phyloP scores from a whole-genome alignment of 768 basidiomycete genomes.

The Pholiota molesta region DNA sequence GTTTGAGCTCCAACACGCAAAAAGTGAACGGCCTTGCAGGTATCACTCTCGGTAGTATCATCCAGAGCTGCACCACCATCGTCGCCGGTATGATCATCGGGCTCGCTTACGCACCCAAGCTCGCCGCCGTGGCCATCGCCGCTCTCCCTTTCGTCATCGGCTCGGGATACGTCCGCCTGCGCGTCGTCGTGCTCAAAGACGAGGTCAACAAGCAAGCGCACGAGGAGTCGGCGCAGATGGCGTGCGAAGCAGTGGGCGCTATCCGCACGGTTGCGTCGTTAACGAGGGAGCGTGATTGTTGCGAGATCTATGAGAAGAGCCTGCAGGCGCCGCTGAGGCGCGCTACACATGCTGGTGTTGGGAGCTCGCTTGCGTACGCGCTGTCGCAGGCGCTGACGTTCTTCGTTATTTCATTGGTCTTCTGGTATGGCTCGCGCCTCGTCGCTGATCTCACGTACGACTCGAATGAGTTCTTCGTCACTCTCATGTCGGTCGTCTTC shows the following conservation, averaged over 20 bases:
- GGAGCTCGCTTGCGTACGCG: conserved; percentile 67
- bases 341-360: conserved; percentile 66
- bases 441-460: conserved; percentile 56
- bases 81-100: conserved; percentile 76
- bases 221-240: conserved; percentile 81
- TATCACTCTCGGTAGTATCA: conserved; percentile 83
- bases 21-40: conserved; percentile 90
- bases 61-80: conserved; percentile 77
- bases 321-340: conserved; percentile 70
- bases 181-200: conserved; percentile 88
- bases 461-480: conserved; percentile 77
- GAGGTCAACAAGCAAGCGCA: conserved; percentile 80
- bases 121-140: conserved; percentile 81
- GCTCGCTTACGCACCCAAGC: conserved; percentile 73
- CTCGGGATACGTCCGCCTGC: conserved; percentile 29
- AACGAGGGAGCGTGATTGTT: conserved; percentile 84
- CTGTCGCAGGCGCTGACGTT: conserved; percentile 76
- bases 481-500: conserved; percentile 68
- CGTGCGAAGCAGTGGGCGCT: conserved; percentile 88
- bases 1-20: conserved; percentile 83
- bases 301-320: conserved; percentile 63
- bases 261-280: conserved; percentile 91
- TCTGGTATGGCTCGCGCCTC: conserved; percentile 74
- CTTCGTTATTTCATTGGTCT: conserved; percentile 82
- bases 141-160: conserved; percentile 25